Conservation (phyloP, 768 basidiomycete genomes). For the Auricularia heimuer region DNA sequence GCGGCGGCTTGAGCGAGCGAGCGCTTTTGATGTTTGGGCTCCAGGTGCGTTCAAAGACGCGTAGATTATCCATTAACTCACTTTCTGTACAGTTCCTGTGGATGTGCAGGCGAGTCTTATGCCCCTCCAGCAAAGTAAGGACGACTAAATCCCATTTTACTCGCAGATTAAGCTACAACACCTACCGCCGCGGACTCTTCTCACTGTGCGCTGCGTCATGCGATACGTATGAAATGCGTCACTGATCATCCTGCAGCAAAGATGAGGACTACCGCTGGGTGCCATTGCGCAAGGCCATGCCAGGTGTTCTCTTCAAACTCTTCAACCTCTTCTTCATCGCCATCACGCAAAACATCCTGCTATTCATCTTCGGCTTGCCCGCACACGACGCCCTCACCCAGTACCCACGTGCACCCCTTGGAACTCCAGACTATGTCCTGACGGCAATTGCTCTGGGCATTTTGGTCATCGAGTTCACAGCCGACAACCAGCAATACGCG, state of each 20-base stretch:
- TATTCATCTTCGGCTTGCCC: constrained; percentile 62
- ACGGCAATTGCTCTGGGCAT: constrained; percentile 46
- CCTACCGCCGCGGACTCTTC: constrained; percentile 75
- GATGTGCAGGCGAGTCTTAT: constrained; percentile 43
- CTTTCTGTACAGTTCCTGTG: constrained; percentile 31
- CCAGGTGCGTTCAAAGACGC: constrained; percentile 30
- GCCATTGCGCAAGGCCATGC: constrained; percentile 53
- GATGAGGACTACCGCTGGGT: constrained; percentile 94
- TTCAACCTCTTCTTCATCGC: constrained; percentile 65
- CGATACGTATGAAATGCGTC: neutral
- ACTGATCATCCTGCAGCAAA: constrained; percentile 29
- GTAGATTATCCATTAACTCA: constrained; percentile 4
- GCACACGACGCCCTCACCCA: constrained; percentile 42
- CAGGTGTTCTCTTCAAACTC: constrained; percentile 47
- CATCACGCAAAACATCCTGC: constrained; percentile 67
- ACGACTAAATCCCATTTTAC: constrained; percentile 19
- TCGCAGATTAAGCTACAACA: constrained; percentile 63
- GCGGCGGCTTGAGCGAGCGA: constrained; percentile 43
- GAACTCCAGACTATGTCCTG: constrained; percentile 53
- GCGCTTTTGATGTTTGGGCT: constrained; percentile 67
- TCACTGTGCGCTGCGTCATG: constrained; percentile 34
- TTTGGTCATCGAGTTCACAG: constrained; percentile 63
- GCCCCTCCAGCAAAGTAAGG: constrained; percentile 2
- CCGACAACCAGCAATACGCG: constrained; percentile 83
- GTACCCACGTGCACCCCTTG: constrained; percentile 44